Percentiles rank a stretch among this genome's conserved stretches.
These are phyloP conservation scores for Paecilomyces niveus DNA, from an alignment of 2,329 filamentous ascomycete genomes.

Conservation along the genomic window DNA sequence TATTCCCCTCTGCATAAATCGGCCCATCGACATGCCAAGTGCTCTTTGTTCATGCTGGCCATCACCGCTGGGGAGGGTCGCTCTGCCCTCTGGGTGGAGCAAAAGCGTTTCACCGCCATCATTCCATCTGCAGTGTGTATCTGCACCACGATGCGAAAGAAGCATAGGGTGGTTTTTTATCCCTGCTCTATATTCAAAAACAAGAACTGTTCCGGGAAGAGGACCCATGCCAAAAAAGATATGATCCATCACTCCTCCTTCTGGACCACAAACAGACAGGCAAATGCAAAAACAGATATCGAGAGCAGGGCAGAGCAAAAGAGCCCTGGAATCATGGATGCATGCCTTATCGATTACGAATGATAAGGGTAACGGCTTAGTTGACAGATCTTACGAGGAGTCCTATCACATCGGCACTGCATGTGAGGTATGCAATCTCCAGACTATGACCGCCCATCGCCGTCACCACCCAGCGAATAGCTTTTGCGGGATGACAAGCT, in stretches of 20 bases:
- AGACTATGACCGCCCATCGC: background rate
- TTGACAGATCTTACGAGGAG: background rate
- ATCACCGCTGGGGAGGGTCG: background rate
- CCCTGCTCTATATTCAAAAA: background rate
- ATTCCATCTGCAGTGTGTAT: background rate
- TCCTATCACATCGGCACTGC: background rate
- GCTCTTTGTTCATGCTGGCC: background rate
- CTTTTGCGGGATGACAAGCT: background rate
- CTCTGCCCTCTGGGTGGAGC: background rate
- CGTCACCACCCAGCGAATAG: background rate
- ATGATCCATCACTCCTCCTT: background rate
- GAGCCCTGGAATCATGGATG: background rate
- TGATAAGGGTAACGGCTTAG: background rate
- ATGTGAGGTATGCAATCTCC: background rate
- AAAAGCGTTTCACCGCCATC: background rate
- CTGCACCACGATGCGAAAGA: background rate
- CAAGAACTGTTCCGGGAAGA: background rate
- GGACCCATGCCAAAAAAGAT: background rate
- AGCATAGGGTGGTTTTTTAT: background rate
- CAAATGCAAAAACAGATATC: background rate
- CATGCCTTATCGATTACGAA: background rate
- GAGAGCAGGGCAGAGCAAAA: background rate
- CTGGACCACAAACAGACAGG: background rate
- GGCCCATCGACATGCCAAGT: background rate
- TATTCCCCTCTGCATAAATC: background rate